Conservation (phyloP, 805 yeast genomes). For the Tetrapisispora nanseiensis region DNA sequence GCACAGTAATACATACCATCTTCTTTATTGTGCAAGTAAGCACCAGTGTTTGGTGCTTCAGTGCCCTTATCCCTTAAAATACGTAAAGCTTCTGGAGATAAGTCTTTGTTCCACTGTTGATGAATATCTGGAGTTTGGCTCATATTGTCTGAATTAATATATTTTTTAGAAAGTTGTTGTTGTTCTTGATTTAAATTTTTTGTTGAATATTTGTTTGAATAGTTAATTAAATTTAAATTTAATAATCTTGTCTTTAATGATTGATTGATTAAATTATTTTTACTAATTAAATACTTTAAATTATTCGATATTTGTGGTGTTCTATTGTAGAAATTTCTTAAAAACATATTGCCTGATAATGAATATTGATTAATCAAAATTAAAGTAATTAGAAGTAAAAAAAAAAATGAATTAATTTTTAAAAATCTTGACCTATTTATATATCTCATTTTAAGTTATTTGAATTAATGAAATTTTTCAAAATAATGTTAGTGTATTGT, state of each 20-base stretch:
- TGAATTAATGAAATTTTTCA: no score
- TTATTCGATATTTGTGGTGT: neutral
- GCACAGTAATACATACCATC: slow-evolving; percentile 76
- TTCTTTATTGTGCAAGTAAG: slow-evolving; percentile 24
- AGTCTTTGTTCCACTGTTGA: slow-evolving; percentile 69
- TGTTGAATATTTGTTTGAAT: neutral
- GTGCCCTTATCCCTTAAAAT: slow-evolving; percentile 60
- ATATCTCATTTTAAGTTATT: neutral
- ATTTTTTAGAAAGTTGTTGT: neutral
- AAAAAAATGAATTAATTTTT: neutral
- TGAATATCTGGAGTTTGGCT: slow-evolving; percentile 24
- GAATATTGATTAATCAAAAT: neutral
- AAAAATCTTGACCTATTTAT: neutral
- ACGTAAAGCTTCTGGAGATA: slow-evolving; percentile 67
- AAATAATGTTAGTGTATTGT: no score
- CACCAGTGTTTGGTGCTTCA: slow-evolving; percentile 36
- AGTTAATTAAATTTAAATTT: neutral
- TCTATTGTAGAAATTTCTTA: neutral
- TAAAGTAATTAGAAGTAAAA: neutral
- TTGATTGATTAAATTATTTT: neutral
- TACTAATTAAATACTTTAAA: neutral
- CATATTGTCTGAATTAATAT: neutral
- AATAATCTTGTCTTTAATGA: neutral
- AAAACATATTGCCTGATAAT: neutral
- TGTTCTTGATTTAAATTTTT: neutral